Evolutionary conservation across 176 grass and related monocot genomes (phyloP).

Genomic region (Elymus sibiricus): DNA sequence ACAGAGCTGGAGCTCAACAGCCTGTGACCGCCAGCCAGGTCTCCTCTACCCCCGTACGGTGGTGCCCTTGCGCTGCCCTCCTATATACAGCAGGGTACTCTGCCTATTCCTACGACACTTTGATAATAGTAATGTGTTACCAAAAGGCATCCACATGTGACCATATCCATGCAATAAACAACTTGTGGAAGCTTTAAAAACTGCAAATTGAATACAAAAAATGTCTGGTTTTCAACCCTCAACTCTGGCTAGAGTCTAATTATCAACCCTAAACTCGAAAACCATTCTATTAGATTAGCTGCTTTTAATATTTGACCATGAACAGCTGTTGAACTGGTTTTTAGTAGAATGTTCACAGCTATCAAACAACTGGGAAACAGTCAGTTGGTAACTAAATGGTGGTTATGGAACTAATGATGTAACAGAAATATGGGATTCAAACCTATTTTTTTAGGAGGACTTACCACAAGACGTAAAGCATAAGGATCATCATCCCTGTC

Average conservation of each 20-base stretch:
- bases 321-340: slow-evolving; percentile 14
- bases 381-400: slow-evolving; percentile 13
- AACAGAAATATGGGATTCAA: slow-evolving; percentile 18
- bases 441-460: slow-evolving; percentile 17
- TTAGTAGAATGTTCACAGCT: slow-evolving; percentile 9
- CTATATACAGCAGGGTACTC: neutral
- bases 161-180: neutral
- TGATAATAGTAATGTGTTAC: neutral
- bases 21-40: neutral
- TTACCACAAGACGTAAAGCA: slow-evolving; percentile 91
- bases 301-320: slow-evolving; percentile 1
- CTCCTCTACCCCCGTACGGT: neutral
- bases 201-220: slow-evolving; percentile 14
- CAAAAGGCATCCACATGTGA: neutral
- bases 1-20: neutral
- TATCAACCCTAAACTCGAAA: neutral
- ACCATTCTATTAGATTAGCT: neutral
- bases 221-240: neutral
- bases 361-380: slow-evolving; percentile 8
- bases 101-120: neutral
- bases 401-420: neutral
- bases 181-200: neutral
- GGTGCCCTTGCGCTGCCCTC: neutral
- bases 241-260: neutral
- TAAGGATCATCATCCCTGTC: slow-evolving; percentile 95